Percentiles rank a stretch among this genome's conserved stretches.
phyloP scores from a whole-genome alignment of 139 green algal species.

The Pseudopediastrum boryanum region DNA sequence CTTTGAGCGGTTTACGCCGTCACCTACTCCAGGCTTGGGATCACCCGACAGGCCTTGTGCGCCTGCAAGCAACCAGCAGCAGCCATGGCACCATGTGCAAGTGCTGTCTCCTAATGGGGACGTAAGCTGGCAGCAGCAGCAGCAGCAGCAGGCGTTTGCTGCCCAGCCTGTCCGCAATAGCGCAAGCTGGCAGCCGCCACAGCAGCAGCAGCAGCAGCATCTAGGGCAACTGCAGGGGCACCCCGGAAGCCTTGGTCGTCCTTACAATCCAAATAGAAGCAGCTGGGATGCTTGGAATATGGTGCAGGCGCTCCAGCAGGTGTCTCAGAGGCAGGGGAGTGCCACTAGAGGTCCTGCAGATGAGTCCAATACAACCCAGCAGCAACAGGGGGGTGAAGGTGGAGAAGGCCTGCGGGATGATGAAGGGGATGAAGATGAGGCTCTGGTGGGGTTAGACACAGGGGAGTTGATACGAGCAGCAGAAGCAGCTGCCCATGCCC shows the following conservation, averaged over 20 bases:
- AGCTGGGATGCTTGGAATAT: too few species aligned
- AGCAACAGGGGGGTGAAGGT: too few species aligned
- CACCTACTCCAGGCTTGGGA: background rate
- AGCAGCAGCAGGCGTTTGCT: background rate
- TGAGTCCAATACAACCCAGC: too few species aligned
- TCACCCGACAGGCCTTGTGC: background rate
- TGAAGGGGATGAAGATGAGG: too few species aligned
- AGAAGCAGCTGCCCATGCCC: too few species aligned
- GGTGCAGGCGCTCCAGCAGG: too few species aligned
- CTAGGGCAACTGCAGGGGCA: background rate
- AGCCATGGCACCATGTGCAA: slow-evolving; percentile 40
- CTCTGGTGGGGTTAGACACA: too few species aligned
- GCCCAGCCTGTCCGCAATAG: background rate
- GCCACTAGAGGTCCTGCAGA: too few species aligned
- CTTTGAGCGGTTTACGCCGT: slow-evolving; percentile 1
- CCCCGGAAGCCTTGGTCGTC: background rate
- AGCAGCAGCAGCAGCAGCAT: slow-evolving; percentile 12
- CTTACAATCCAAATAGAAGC: background rate
- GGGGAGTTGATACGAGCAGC: too few species aligned
- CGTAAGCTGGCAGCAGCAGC: slow-evolving; percentile 26
- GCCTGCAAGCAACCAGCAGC: background rate
- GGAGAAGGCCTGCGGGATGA: too few species aligned
- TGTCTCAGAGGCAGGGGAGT: too few species aligned
- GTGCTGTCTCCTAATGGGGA: slow-evolving; percentile 24
- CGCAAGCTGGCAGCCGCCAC: background rate